Evolutionary conservation across 2,329 filamentous ascomycete species (phyloP).

Genomic region (Fusarium euwallaceae): DNA sequence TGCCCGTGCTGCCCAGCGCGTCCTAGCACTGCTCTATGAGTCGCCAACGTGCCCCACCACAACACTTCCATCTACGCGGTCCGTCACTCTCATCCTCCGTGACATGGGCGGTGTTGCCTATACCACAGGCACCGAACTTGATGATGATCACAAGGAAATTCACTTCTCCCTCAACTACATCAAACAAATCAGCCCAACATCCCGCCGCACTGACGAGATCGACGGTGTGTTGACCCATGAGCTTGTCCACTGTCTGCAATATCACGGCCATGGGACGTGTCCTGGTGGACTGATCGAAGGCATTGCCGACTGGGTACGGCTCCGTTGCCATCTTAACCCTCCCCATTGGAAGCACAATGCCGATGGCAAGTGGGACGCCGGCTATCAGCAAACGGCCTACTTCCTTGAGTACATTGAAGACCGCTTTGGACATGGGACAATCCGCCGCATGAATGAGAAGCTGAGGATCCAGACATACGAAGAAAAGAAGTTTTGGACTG

Average conservation of each 20-base stretch:
- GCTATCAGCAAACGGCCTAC: slow-evolving; percentile 92
- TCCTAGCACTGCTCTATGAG: slow-evolving; percentile 79
- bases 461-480: slow-evolving; percentile 74
- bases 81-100: slow-evolving; percentile 85
- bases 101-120: slow-evolving; percentile 89
- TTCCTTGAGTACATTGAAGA: slow-evolving; percentile 89
- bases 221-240: slow-evolving; percentile 90
- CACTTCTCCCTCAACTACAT: slow-evolving; percentile 88
- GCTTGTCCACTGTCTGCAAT: slow-evolving; percentile 95
- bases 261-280: slow-evolving; percentile 72
- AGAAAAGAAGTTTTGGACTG: slow-evolving; percentile 75
- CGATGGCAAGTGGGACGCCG: slow-evolving; percentile 81
- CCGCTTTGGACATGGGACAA: slow-evolving; percentile 70
- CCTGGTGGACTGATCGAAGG: slow-evolving; percentile 89
- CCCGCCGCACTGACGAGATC: slow-evolving; percentile 72
- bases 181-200: slow-evolving; percentile 55
- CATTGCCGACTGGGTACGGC: slow-evolving; percentile 91
- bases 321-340: slow-evolving; percentile 79
- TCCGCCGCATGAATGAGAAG: slow-evolving; percentile 75
- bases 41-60: slow-evolving; percentile 57
- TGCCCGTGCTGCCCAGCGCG: slow-evolving; percentile 72
- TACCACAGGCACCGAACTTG: slow-evolving; percentile 83
- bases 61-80: slow-evolving; percentile 76
- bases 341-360: slow-evolving; percentile 82
- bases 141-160: slow-evolving; percentile 91